These are phyloP conservation scores for Akebia trifoliata DNA, from an alignment of 164 flowering plant species.

Conservation along the genomic window DNA sequence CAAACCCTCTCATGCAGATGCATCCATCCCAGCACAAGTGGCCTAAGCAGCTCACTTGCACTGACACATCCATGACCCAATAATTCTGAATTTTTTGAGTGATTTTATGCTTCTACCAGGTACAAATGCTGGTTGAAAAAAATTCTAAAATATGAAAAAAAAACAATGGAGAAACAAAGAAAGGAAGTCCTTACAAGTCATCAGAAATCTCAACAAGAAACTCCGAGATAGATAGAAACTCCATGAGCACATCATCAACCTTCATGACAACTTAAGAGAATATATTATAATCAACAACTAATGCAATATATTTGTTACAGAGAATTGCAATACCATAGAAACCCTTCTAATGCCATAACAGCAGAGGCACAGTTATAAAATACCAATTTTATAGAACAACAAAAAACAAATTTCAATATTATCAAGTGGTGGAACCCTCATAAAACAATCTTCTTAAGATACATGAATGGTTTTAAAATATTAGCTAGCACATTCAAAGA, in stretches of 20 bases:
- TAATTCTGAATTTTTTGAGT: too few species aligned
- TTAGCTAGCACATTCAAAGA: neutral
- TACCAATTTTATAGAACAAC: too few species aligned
- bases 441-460: neutral
- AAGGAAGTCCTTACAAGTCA: slow-evolving; percentile 66
- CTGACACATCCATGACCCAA: too few species aligned
- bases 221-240: slow-evolving; percentile 83
- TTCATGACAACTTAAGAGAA: slow-evolving; percentile 30
- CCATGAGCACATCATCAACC: slow-evolving; percentile 91
- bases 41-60: too few species aligned
- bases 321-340: too few species aligned
- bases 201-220: slow-evolving; percentile 89
- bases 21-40: too few species aligned
- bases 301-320: neutral
- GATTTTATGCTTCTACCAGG: neutral
- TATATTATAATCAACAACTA: neutral
- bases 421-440: neutral
- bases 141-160: neutral
- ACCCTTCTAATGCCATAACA: too few species aligned
- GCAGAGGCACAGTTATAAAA: too few species aligned
- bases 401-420: neutral
- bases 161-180: slow-evolving; percentile 2
- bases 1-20: too few species aligned
- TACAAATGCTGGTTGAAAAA: neutral
- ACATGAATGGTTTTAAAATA: neutral